Conservation (phyloP, 2,329 filamentous ascomycete species). For the Teratosphaeria pseudoeucalypti region DNA sequence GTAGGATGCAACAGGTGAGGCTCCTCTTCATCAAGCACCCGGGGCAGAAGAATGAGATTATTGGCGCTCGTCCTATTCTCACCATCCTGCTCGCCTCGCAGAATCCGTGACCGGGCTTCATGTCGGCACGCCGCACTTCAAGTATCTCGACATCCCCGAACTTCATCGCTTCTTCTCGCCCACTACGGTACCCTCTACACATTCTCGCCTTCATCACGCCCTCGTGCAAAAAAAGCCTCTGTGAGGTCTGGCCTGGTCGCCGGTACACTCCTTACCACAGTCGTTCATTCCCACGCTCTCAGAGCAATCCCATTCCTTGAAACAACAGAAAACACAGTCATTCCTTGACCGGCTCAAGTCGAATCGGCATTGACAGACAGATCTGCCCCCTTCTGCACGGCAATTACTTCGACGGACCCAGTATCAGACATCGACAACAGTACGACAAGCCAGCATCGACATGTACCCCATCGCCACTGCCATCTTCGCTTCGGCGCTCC, state of each 20-base stretch:
- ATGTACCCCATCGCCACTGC: constrained; percentile 7
- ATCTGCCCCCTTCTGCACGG: background rate
- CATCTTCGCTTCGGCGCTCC: constrained; percentile 12
- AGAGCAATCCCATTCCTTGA: constrained; percentile 15
- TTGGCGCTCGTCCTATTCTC: background rate
- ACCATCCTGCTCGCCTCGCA: background rate
- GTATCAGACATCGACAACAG: background rate
- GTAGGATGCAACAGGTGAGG: background rate
- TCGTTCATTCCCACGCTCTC: constrained; percentile 13
- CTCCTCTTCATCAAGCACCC: background rate
- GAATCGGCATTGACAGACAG: background rate
- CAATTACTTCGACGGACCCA: background rate
- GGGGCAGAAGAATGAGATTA: background rate
- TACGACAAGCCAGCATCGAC: background rate
- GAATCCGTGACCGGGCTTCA: background rate
- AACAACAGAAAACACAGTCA: constrained; percentile 2
- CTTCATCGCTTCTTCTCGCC: constrained; percentile 3
- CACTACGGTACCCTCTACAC: constrained; percentile 4
- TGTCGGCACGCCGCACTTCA: background rate
- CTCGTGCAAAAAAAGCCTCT: constrained; percentile 11
- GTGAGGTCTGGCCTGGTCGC: constrained; percentile 19
- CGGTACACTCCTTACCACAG: constrained; percentile 15
- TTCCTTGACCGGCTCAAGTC: constrained; percentile 1
- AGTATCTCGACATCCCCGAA: constrained; percentile 1
- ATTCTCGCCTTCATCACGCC: background rate